A percentile compares a stretch with the other conserved stretches of the same genome.
Evolutionary conservation across 108 stramenopile species (phyloP).

Genomic region (Hondaea fermentalgiana): DNA sequence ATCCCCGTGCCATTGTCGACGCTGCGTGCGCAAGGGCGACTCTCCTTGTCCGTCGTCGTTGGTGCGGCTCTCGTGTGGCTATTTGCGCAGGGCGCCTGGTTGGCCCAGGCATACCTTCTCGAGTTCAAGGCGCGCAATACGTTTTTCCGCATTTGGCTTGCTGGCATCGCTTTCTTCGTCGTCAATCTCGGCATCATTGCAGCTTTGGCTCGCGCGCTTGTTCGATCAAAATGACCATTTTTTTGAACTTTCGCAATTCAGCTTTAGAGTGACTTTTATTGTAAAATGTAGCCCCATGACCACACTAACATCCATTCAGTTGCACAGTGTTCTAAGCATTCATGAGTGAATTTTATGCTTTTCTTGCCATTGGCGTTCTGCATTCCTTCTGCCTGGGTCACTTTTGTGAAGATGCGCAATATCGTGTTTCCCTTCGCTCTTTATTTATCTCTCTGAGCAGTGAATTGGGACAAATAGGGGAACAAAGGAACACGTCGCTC

Average conservation of each 20-base stretch:
- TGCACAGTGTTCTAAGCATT: too few relatives aligned
- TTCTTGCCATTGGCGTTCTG: too few relatives aligned
- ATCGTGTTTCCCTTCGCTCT: too few relatives aligned
- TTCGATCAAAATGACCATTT: not conserved
- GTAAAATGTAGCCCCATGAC: not conserved
- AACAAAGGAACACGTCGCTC: too few relatives aligned
- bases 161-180: conserved; percentile 30
- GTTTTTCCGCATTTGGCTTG: conserved; percentile 32
- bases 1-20: conserved; percentile 24
- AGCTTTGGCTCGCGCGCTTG: not conserved
- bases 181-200: conserved; percentile 22
- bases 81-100: conserved; percentile 28
- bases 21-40: not conserved
- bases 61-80: conserved; percentile 22
- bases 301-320: too few relatives aligned
- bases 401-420: too few relatives aligned
- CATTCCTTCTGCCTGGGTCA: too few relatives aligned
- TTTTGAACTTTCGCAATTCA: not conserved
- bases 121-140: conserved; percentile 38
- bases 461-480: too few relatives aligned
- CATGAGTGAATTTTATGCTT: too few relatives aligned
- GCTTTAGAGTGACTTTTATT: not conserved
- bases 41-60: not conserved
- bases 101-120: conserved; percentile 30
- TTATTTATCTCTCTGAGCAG: too few relatives aligned